A percentile compares a stretch with the other conserved stretches of the same genome.
These are phyloP conservation scores for Ustilaginoidea virens DNA, from an alignment of 2,329 filamentous ascomycete genomes.

Conservation along the genomic window DNA sequence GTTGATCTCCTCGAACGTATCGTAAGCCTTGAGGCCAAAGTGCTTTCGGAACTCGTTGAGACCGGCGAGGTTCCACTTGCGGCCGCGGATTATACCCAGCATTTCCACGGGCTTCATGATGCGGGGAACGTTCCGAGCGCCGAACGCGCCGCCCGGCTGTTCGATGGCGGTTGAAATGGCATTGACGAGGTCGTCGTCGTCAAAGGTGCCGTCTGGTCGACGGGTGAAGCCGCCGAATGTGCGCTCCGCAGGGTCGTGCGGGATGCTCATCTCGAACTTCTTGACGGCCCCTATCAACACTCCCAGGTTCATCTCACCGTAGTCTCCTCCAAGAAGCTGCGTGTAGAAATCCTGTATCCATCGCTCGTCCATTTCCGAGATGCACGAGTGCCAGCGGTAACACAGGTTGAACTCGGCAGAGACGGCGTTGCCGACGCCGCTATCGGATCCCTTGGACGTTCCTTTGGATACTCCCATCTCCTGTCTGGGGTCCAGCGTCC, in stretches of 20 bases:
- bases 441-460: slow-evolving; percentile 43
- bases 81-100: slow-evolving; percentile 61
- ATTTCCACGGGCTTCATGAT: slow-evolving; percentile 65
- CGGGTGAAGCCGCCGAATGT: slow-evolving; percentile 52
- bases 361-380: slow-evolving; percentile 54
- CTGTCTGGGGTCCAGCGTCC: slow-evolving; percentile 65
- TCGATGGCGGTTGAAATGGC: slow-evolving; percentile 57
- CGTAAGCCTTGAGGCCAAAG: slow-evolving; percentile 61
- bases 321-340: slow-evolving; percentile 39
- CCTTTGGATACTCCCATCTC: slow-evolving; percentile 43
- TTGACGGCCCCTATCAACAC: slow-evolving; percentile 49
- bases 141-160: slow-evolving; percentile 61
- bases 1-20: slow-evolving; percentile 73
- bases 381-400: slow-evolving; percentile 77
- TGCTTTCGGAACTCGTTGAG: slow-evolving; percentile 78
- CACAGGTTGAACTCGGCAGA: slow-evolving; percentile 82
- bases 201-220: slow-evolving; percentile 50
- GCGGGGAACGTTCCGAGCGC: slow-evolving; percentile 57
- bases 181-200: slow-evolving; percentile 60
- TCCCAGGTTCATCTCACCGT: slow-evolving; percentile 37
- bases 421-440: slow-evolving; percentile 67
- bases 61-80: slow-evolving; percentile 62
- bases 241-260: slow-evolving; percentile 52
- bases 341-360: slow-evolving; percentile 62
- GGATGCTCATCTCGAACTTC: slow-evolving; percentile 44